Percentiles rank a stretch among this genome's conserved stretches.
Conservation (phyloP, 2,329 filamentous ascomycete genomes). For the Cladosporium oxysporum region DNA sequence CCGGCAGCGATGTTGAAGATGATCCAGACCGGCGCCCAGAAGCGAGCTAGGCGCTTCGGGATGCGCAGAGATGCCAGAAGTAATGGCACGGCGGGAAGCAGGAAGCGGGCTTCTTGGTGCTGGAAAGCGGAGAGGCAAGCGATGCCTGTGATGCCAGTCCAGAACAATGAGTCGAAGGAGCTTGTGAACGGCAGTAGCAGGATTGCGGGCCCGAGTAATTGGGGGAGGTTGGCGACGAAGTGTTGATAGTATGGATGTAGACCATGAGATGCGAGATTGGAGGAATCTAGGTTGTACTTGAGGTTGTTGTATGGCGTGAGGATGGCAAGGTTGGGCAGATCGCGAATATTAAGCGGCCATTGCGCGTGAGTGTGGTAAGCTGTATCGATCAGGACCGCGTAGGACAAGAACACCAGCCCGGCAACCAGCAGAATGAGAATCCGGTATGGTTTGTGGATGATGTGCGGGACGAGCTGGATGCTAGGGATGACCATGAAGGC, state of each 20-base stretch:
- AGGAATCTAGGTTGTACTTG: constrained; percentile 50
- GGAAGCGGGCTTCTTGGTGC: constrained; percentile 78
- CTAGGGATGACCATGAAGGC: constrained; percentile 86
- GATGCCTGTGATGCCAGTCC: constrained; percentile 73
- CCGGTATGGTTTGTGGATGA: constrained; percentile 65
- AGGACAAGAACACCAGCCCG: constrained; percentile 70
- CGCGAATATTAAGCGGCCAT: constrained; percentile 66
- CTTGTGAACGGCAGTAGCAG: constrained; percentile 50
- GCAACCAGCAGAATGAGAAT: constrained; percentile 68
- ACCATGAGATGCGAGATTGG: constrained; percentile 55
- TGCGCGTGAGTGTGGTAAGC: constrained; percentile 46
- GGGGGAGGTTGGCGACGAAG: constrained; percentile 53
- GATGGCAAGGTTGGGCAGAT: constrained; percentile 58
- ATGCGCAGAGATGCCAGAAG: constrained; percentile 72
- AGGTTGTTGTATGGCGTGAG: constrained; percentile 57
- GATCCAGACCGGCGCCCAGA: constrained; percentile 64
- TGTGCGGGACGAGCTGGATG: constrained; percentile 80
- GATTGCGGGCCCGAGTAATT: constrained; percentile 55
- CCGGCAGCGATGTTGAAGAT: constrained; percentile 69
- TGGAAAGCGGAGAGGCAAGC: constrained; percentile 71
- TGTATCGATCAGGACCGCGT: constrained; percentile 57
- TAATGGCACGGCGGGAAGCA: constrained; percentile 74
- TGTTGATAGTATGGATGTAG: constrained; percentile 57
- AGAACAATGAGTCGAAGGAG: constrained; percentile 62
- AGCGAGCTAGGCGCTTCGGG: constrained; percentile 55